Evolutionary conservation across 345 rosid species (phyloP).

Genomic region (Rhodomyrtus tomentosa): DNA sequence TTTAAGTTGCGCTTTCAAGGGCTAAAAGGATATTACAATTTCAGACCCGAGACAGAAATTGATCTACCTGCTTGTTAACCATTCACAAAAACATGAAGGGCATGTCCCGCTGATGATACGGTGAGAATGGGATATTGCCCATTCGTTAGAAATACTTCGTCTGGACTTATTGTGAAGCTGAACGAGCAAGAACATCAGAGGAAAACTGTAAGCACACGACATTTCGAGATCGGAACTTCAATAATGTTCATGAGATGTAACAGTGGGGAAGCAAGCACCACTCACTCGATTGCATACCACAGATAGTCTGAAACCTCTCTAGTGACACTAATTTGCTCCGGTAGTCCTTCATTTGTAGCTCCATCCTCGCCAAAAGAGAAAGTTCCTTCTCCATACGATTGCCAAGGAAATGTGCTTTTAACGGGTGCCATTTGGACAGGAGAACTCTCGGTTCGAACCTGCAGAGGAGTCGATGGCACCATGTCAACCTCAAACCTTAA

Average conservation of each 20-base stretch:
- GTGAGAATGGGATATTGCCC: constrained; percentile 15
- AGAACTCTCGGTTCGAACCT: constrained; percentile 50
- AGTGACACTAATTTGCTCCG: constrained; percentile 67
- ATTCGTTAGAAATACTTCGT: constrained; percentile 6
- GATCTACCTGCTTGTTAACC: constrained; percentile 40
- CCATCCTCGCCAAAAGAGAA: constrained; percentile 29
- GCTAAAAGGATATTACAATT: background rate
- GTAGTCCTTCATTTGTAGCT: constrained; percentile 33
- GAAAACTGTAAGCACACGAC: constrained; percentile 1
- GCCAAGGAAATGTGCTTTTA: constrained; percentile 42
- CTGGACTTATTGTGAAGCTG: constrained; percentile 5
- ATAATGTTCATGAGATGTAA: background rate
- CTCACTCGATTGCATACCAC: constrained; percentile 90
- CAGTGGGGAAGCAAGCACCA: background rate
- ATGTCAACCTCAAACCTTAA: background rate
- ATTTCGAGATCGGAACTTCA: background rate
- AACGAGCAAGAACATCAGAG: background rate
- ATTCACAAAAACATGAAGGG: constrained; percentile 32
- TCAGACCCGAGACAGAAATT: background rate
- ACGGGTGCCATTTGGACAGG: constrained; percentile 48
- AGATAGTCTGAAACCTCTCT: constrained; percentile 62
- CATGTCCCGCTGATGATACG: constrained; percentile 36
- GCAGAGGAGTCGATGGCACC: background rate
- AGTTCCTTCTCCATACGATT: constrained; percentile 49
- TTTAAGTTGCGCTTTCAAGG: background rate